Base-by-base conservation (phyloP, 768 basidiomycete species). In the Pulveroboletus sp. region DNA sequence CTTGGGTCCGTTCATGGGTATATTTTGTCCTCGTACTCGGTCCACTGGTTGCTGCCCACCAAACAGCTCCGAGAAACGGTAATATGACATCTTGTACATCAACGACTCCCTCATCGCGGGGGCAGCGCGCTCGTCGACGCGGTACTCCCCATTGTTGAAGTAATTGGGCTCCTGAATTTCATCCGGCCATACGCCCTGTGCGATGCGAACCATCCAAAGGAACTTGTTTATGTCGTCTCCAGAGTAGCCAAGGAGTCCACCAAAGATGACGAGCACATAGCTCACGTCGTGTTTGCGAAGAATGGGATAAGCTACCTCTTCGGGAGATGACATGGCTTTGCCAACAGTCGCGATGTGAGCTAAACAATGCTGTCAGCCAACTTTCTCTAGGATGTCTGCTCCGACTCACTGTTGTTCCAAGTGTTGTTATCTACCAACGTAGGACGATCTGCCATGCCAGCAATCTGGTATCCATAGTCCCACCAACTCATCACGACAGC, bases 221-320 rank as follows among this genome's bases (percentile, higher is more conserved):
- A 97, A 99, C 72, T 99, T 99, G 82, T 99, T 99, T 75, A 99
- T 89, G 65, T 99, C 96, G 66, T 99, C 96, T 13, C 95, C 96
- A 19, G 93, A 95, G 70, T 97, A 99, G 8, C 94, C 96, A 47
- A 98, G 76, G 34, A 99, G 76, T 38, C 93, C 95, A 34, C 96
- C 96, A 65, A 98, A 98, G 70, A 99, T 97, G 70, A 98, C 78
- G 43, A 99, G 83, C 43, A 99, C 85, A 66, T 99, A 98, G 66
- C 93, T 90, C 43, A 98, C 96, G 61, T 99, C 93, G 67, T 99
- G 96, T 69, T 96, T 92, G 51, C 91, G 82, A 50, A 99, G 78
- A 64, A 98, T 95, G 16, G 96, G 96, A 68, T 98, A 99, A 1
- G 96, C 93, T 34, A 90, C 85, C 59, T 98, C 95, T 68, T 99